phyloP scores from a whole-genome alignment of 2,329 filamentous ascomycete genomes.

The Mollisiaceae sp. region DNA sequence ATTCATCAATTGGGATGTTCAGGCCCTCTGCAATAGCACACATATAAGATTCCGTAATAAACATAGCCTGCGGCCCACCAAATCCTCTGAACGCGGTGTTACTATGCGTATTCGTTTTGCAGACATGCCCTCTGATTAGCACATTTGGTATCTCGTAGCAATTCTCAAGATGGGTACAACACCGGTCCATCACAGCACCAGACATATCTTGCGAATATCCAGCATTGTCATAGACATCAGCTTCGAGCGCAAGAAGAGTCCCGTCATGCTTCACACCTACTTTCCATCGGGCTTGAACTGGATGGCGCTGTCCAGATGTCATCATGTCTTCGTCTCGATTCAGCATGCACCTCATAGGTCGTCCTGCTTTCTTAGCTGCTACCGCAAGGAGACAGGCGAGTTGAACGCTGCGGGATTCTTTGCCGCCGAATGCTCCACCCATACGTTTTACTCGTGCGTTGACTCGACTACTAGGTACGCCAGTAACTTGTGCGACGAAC shows the following conservation, averaged over 20 bases:
- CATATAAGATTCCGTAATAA: slow-evolving; percentile 88
- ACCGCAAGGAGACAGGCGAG: slow-evolving; percentile 82
- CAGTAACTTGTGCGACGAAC: slow-evolving; percentile 82
- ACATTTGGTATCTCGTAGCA: slow-evolving; percentile 90
- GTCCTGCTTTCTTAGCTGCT: slow-evolving; percentile 81
- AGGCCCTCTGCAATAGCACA: slow-evolving; percentile 87
- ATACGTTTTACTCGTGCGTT: slow-evolving; percentile 90
- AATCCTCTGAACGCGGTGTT: slow-evolving; percentile 97
- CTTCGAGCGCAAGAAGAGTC: slow-evolving; percentile 84
- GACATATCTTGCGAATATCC: slow-evolving; percentile 71
- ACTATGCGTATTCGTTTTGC: slow-evolving; percentile 80
- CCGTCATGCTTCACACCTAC: slow-evolving; percentile 89
- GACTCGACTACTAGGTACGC: slow-evolving; percentile 85
- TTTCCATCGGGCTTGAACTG: slow-evolving; percentile 89
- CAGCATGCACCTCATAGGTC: slow-evolving; percentile 90
- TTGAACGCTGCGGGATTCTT: slow-evolving; percentile 85
- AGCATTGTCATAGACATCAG: slow-evolving; percentile 88
- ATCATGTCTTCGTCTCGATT: slow-evolving; percentile 95
- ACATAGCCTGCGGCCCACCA: slow-evolving; percentile 92
- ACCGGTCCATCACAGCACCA: slow-evolving; percentile 81
- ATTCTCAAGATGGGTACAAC: slow-evolving; percentile 81
- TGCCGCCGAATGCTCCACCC: slow-evolving; percentile 92
- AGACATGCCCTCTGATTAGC: slow-evolving; percentile 79
- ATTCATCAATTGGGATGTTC: slow-evolving; percentile 76
- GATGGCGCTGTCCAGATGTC: slow-evolving; percentile 88